Conservation (phyloP, 2,329 filamentous ascomycete species). For the Aspergillus brasiliensis region DNA sequence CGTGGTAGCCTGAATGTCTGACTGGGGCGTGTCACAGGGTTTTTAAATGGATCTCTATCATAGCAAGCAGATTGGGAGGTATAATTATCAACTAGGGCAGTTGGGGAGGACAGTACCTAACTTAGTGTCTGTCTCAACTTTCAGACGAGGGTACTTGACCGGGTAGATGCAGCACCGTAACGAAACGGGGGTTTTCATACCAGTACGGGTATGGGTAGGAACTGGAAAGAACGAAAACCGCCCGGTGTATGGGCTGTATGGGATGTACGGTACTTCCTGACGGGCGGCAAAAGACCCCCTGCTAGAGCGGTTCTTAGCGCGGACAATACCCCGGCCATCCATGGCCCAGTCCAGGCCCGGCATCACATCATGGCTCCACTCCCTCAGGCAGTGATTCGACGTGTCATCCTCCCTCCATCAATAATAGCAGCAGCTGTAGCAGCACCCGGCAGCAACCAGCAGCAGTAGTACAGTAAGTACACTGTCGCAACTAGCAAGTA, state of each 20-base stretch:
- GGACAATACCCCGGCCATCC: constrained; percentile 7
- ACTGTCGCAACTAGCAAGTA: no score
- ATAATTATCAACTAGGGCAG: no score
- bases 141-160: no score
- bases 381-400: constrained; percentile 16
- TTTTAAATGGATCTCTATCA: no score
- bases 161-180: neutral
- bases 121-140: no score
- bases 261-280: neutral
- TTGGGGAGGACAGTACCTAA: no score
- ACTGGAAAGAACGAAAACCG: neutral
- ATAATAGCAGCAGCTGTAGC: neutral
- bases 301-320: neutral
- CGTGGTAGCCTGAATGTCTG: neutral
- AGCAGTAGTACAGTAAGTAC: neutral
- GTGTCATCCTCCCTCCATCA: constrained; percentile 7
- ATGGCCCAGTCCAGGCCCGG: constrained; percentile 21
- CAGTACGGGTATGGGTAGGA: neutral
- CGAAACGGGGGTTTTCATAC: neutral
- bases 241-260: neutral
- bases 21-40: neutral
- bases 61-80: neutral
- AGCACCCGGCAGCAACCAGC: neutral
- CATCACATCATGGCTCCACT: constrained; percentile 18
- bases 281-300: neutral